A percentile compares a stretch with the other conserved stretches of the same genome.
Conservation (phyloP, 2,329 filamentous ascomycete genomes). For the Bipolaris oryzae region DNA sequence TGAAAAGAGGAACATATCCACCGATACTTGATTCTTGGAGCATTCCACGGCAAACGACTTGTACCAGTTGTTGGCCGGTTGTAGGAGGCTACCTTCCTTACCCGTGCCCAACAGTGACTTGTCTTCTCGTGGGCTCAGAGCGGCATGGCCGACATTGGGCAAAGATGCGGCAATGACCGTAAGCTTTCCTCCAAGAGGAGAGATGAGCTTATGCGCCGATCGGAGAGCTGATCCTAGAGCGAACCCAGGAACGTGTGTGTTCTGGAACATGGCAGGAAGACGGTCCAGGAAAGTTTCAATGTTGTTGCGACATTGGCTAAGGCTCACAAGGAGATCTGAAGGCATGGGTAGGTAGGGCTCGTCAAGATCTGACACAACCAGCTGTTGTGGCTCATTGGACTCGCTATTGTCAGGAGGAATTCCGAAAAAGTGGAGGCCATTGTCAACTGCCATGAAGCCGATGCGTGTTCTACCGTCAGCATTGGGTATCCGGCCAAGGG, state of each 20-base stretch:
- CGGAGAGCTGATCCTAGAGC: slow-evolving; percentile 93
- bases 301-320: slow-evolving; percentile 86
- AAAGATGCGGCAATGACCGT: slow-evolving; percentile 88
- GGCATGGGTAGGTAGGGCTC: slow-evolving; percentile 97
- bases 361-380: slow-evolving; percentile 92
- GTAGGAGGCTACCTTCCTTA: slow-evolving; percentile 85
- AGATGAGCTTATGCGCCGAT: slow-evolving; percentile 94
- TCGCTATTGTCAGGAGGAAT: slow-evolving; percentile 89
- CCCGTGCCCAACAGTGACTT: slow-evolving; percentile 94
- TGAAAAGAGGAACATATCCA: slow-evolving; percentile 56
- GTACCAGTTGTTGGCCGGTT: slow-evolving; percentile 95
- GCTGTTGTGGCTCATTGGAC: slow-evolving; percentile 83
- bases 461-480: slow-evolving; percentile 89
- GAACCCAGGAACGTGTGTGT: slow-evolving; percentile 86
- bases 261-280: slow-evolving; percentile 95
- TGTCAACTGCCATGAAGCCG: slow-evolving; percentile 94
- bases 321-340: slow-evolving; percentile 84
- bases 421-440: slow-evolving; percentile 93
- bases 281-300: slow-evolving; percentile 90
- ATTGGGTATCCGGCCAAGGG: slow-evolving; percentile 96
- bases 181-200: slow-evolving; percentile 92
- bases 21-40: slow-evolving; percentile 97
- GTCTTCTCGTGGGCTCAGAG: slow-evolving; percentile 88
- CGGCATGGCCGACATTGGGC: slow-evolving; percentile 87
- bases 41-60: slow-evolving; percentile 99